phyloP scores from a whole-genome alignment of 768 basidiomycete genomes.

The Boletus barrowsii region DNA sequence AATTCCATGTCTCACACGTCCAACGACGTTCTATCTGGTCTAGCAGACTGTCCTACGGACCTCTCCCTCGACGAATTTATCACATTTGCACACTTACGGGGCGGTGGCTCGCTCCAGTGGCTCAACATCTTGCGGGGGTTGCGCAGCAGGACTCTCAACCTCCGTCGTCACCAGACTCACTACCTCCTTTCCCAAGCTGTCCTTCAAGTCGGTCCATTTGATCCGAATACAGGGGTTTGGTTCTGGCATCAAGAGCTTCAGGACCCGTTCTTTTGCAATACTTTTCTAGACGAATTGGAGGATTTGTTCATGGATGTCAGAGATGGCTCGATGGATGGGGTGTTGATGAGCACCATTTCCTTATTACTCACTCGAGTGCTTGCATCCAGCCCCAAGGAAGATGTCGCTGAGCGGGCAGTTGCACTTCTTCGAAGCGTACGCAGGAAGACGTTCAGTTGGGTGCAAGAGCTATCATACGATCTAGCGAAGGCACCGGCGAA shows the following conservation, averaged over 20 bases:
- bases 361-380: constrained; percentile 18
- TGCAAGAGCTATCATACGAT: neutral
- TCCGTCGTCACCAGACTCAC: neutral
- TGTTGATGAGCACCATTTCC: constrained; percentile 31
- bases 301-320: neutral
- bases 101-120: neutral
- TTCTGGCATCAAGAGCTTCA: neutral
- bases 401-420: neutral
- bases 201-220: neutral
- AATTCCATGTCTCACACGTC: neutral
- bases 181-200: neutral
- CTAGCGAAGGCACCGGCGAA: neutral
- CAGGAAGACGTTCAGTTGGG: neutral
- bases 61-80: neutral
- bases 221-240: neutral
- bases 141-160: neutral
- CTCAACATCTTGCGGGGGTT: neutral
- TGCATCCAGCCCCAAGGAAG: neutral
- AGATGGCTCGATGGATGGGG: constrained; percentile 19
- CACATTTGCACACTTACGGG: neutral
- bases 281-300: neutral
- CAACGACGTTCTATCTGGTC: neutral
- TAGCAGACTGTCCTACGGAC: neutral
- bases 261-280: neutral
- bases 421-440: neutral